Conservation (phyloP, 306 rosid species). For the Cicer cuneatum region DNA sequence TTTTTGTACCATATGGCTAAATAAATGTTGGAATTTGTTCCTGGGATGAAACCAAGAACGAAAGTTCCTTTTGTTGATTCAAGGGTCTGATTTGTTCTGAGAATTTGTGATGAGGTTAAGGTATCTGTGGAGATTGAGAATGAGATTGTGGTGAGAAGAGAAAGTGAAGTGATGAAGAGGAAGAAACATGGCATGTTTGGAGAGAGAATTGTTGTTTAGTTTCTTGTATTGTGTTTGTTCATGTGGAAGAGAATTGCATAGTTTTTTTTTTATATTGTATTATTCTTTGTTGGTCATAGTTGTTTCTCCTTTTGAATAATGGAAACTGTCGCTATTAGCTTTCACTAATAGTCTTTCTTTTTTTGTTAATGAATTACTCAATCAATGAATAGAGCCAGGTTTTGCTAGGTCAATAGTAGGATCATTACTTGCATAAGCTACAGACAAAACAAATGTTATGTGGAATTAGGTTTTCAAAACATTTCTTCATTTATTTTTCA, state of each 20-base stretch:
- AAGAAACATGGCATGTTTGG: constrained; percentile 49
- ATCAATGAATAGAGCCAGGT: no score
- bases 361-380: neutral
- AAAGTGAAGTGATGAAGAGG: constrained; percentile 35
- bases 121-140: constrained; percentile 47
- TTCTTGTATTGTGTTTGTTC: neutral
- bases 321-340: neutral
- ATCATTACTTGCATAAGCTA: no score
- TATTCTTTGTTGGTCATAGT: neutral
- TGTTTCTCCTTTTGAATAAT: constrained; percentile 1
- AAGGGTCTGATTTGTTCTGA: constrained; percentile 56
- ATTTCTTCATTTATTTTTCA: no score
- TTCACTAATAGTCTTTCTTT: neutral
- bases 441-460: no score
- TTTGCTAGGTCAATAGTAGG: constrained; percentile 13
- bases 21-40: constrained; percentile 42
- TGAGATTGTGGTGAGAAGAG: constrained; percentile 31
- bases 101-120: constrained; percentile 54
- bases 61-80: constrained; percentile 50
- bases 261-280: neutral
- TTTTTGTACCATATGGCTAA: constrained; percentile 75
- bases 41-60: constrained; percentile 61
- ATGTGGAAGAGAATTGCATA: constrained; percentile 24
- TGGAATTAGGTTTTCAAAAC: no score
- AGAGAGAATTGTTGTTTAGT: constrained; percentile 28